A percentile compares a stretch with the other conserved stretches of the same genome.
phyloP scores from a whole-genome alignment of 2,329 filamentous ascomycete species.

The Fusarium heterosporum region DNA sequence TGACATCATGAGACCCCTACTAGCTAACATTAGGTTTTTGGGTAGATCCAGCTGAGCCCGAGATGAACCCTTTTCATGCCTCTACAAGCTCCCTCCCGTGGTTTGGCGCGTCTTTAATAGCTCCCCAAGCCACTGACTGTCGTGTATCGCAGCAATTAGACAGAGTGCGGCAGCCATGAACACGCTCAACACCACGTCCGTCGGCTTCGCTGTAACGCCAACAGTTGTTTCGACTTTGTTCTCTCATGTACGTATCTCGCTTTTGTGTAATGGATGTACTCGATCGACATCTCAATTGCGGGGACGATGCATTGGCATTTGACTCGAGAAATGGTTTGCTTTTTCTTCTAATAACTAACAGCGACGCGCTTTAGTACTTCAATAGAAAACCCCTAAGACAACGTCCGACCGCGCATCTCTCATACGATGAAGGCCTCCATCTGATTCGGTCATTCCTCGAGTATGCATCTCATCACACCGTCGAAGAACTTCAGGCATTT shows the following conservation, averaged over 20 bases:
- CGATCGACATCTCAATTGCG: slow-evolving; percentile 15
- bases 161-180: slow-evolving; percentile 53
- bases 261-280: slow-evolving; percentile 1
- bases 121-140: slow-evolving; percentile 12
- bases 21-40: slow-evolving; percentile 24
- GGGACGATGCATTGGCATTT: slow-evolving; percentile 3
- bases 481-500: slow-evolving; percentile 94
- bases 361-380: slow-evolving; percentile 71
- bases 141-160: slow-evolving; percentile 6
- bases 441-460: slow-evolving; percentile 87
- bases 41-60: slow-evolving; percentile 31
- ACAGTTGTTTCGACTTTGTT: slow-evolving; percentile 88
- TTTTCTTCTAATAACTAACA: slow-evolving; percentile 18
- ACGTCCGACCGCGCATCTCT: slow-evolving; percentile 89
- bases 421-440: slow-evolving; percentile 92
- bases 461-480: slow-evolving; percentile 87
- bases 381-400: slow-evolving; percentile 79
- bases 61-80: slow-evolving; percentile 2
- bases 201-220: slow-evolving; percentile 86
- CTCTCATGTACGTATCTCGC: slow-evolving; percentile 74
- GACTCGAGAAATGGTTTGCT: neutral
- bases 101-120: slow-evolving; percentile 23
- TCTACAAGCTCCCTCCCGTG: slow-evolving; percentile 5
- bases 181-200: slow-evolving; percentile 79
- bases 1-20: slow-evolving; percentile 47